Percentiles rank a stretch among this genome's conserved stretches.
phyloP scores from a whole-genome alignment of 176 grass and related monocot species.

The Chrysopogon serrulatus region DNA sequence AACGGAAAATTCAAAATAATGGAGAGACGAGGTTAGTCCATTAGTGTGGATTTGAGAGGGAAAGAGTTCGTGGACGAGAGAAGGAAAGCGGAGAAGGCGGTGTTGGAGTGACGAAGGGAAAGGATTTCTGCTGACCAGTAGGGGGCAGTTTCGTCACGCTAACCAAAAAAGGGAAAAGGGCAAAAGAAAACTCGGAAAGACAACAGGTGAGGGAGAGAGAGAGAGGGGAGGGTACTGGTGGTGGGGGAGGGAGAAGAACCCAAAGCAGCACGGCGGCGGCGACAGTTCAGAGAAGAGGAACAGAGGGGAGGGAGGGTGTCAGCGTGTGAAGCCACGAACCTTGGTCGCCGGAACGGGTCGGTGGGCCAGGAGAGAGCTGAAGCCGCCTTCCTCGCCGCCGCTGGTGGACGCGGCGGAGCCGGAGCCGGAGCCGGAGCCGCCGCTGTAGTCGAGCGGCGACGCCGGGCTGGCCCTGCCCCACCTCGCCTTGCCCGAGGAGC shows the following conservation, averaged over 20 bases:
- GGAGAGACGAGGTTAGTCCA: neutral
- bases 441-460: slow-evolving; percentile 62
- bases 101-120: slow-evolving; percentile 8
- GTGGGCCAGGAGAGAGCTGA: slow-evolving; percentile 2
- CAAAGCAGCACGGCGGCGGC: slow-evolving; percentile 20
- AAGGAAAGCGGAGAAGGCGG: neutral
- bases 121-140: slow-evolving; percentile 16
- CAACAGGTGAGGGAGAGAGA: slow-evolving; percentile 3
- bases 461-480: slow-evolving; percentile 54
- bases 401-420: slow-evolving; percentile 45
- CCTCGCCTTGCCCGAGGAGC: neutral
- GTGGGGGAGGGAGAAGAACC: slow-evolving; percentile 36
- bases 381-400: slow-evolving; percentile 46
- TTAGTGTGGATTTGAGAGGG: neutral
- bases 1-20: neutral
- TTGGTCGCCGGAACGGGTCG: slow-evolving; percentile 10
- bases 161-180: neutral
- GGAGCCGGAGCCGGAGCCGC: slow-evolving; percentile 28
- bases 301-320: neutral
- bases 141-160: slow-evolving; percentile 38
- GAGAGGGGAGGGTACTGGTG: neutral
- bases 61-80: neutral
- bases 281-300: neutral
- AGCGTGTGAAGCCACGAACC: slow-evolving; percentile 3
- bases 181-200: slow-evolving; percentile 1